A percentile compares a stretch with the other conserved stretches of the same genome.
These are phyloP conservation scores for Telopea speciosissima DNA, from an alignment of 177 flowering plant species.

Conservation along the genomic window DNA sequence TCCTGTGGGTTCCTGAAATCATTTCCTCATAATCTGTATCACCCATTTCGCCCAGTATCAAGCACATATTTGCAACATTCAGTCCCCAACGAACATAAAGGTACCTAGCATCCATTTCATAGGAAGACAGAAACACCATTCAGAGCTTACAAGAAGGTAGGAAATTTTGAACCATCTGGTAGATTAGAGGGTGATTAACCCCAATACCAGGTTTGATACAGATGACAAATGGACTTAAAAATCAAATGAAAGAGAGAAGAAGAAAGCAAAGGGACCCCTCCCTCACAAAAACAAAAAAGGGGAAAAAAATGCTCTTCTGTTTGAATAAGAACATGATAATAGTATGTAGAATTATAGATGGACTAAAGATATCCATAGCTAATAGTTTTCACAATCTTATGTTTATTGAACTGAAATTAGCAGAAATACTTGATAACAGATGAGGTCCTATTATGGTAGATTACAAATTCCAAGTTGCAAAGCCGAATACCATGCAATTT, in stretches of 20 bases:
- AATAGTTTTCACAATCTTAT: too few species aligned
- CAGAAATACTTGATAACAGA: too few species aligned
- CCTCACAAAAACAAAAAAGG: too few species aligned
- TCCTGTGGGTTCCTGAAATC: constrained; percentile 83
- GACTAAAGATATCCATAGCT: too few species aligned
- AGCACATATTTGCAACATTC: constrained; percentile 85
- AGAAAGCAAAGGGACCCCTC: too few species aligned
- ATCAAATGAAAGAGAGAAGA: too few species aligned
- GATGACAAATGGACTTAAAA: background rate
- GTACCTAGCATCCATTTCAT: constrained; percentile 46
- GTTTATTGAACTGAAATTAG: too few species aligned
- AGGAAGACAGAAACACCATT: background rate
- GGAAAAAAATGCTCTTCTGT: too few species aligned
- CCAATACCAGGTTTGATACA: background rate
- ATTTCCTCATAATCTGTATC: constrained; percentile 92
- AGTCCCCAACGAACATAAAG: constrained; percentile 92
- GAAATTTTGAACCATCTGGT: too few species aligned
- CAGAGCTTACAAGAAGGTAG: background rate
- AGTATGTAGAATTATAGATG: too few species aligned
- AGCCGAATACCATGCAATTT: background rate
- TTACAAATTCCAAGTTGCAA: background rate
- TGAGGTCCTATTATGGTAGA: background rate
- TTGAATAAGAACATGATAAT: too few species aligned
- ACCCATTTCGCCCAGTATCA: constrained; percentile 77
- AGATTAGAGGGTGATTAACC: too few species aligned